Evolutionary conservation across 2,329 filamentous ascomycete genomes (phyloP).

Genomic region (Phialophora expanda): DNA sequence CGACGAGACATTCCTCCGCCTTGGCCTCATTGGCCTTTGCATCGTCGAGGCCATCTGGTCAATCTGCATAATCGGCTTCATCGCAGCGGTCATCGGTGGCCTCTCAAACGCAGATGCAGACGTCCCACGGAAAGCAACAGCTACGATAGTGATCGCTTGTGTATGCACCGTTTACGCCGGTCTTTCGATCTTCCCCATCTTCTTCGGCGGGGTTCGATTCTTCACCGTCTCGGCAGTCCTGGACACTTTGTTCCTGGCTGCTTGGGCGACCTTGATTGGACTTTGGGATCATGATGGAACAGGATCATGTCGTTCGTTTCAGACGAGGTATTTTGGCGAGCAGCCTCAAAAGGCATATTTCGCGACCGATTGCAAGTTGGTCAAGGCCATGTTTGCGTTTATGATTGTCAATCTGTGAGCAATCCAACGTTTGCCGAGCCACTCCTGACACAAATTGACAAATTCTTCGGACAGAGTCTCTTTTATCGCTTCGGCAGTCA

Average conservation of each 20-base stretch:
- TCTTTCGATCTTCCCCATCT: slow-evolving; percentile 26
- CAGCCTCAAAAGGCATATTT: slow-evolving; percentile 19
- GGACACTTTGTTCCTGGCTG: slow-evolving; percentile 27
- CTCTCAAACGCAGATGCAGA: slow-evolving; percentile 27
- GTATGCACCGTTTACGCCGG: slow-evolving; percentile 28
- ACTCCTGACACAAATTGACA: too few species aligned
- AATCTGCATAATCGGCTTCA: slow-evolving; percentile 29
- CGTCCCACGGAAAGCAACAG: slow-evolving; percentile 26
- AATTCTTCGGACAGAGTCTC: slow-evolving; percentile 11
- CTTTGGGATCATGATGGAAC: slow-evolving; percentile 31
- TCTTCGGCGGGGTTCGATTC: slow-evolving; percentile 32
- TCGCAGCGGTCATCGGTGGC: slow-evolving; percentile 30
- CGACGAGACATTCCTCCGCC: slow-evolving; percentile 33
- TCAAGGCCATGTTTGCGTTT: slow-evolving; percentile 36
- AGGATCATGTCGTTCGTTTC: slow-evolving; percentile 24
- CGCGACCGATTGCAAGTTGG: slow-evolving; percentile 30
- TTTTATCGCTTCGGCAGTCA: slow-evolving; percentile 24
- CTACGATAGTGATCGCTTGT: slow-evolving; percentile 23
- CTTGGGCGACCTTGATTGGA: slow-evolving; percentile 29
- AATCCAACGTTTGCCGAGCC: not conserved
- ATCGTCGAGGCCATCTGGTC: slow-evolving; percentile 22
- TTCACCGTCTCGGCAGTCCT: slow-evolving; percentile 26
- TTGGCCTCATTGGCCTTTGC: slow-evolving; percentile 28
- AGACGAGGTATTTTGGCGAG: slow-evolving; percentile 25
- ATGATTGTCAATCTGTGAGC: slow-evolving; percentile 34